phyloP scores from a whole-genome alignment of 2,329 filamentous ascomycete species.

The Colletotrichum costaricense region DNA sequence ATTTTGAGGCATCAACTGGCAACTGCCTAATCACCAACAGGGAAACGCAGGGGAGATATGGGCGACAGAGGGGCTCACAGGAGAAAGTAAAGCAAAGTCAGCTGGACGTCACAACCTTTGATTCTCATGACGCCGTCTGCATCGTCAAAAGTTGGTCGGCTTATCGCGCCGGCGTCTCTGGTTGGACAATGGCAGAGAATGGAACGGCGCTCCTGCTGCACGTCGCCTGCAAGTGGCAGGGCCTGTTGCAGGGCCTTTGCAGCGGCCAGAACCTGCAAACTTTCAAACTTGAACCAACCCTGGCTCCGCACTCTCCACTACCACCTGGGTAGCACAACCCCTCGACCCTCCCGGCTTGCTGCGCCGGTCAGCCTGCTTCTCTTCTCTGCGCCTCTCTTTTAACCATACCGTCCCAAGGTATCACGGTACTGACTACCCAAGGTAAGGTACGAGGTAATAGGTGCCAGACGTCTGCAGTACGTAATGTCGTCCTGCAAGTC shows the following conservation, averaged over 20 bases:
- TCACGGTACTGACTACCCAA: too few species aligned
- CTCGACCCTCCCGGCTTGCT: background rate
- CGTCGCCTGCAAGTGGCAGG: background rate
- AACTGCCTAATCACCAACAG: background rate
- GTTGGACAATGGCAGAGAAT: slow-evolving; percentile 34
- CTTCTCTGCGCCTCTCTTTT: background rate
- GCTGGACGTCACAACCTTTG: slow-evolving; percentile 7
- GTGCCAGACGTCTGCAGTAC: background rate
- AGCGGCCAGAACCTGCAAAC: slow-evolving; percentile 23
- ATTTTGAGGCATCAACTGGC: background rate
- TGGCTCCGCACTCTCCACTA: slow-evolving; percentile 11
- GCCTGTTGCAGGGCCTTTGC: slow-evolving; percentile 19
- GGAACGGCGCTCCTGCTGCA: slow-evolving; percentile 5
- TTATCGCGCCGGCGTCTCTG: slow-evolving; percentile 27
- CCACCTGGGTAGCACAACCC: background rate
- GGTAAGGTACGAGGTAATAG: too few species aligned
- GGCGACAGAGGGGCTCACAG: background rate
- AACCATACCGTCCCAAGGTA: background rate
- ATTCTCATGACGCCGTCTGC: slow-evolving; percentile 29
- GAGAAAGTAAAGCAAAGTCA: background rate
- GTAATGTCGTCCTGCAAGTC: background rate
- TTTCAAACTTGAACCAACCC: slow-evolving; percentile 1
- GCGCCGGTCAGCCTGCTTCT: background rate
- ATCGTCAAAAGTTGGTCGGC: slow-evolving; percentile 30
- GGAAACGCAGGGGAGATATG: background rate